Conservation (phyloP, 2,329 filamentous ascomycete species). For the Aphanoascus verrucosus region DNA sequence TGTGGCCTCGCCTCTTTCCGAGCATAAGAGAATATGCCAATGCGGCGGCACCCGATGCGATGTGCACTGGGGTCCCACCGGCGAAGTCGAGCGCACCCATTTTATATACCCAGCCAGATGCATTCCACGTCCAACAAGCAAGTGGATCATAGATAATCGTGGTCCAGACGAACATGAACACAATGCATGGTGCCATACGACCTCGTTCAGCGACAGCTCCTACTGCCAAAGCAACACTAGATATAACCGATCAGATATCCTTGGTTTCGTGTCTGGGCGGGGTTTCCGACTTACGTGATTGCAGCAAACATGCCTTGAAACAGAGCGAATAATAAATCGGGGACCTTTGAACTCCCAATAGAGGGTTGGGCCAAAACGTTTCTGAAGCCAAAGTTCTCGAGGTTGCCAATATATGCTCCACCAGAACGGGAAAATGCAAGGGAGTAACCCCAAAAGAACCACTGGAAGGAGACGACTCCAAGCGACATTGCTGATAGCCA, state of each 20-base stretch:
- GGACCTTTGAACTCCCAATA: constrained; percentile 60
- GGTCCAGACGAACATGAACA: constrained; percentile 90
- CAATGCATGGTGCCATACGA: constrained; percentile 73
- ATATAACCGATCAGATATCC: constrained; percentile 23
- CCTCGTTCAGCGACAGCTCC: constrained; percentile 80
- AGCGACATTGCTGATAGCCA: constrained; percentile 75
- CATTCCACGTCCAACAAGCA: constrained; percentile 92
- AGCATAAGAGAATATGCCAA: constrained; percentile 87
- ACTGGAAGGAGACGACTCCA: constrained; percentile 73
- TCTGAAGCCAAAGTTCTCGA: constrained; percentile 66
- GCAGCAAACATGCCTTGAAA: constrained; percentile 54
- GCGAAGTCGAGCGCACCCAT: constrained; percentile 82
- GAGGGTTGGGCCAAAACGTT: constrained; percentile 66
- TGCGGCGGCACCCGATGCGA: constrained; percentile 69
- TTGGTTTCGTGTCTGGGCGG: background rate
- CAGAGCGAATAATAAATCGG: constrained; percentile 73
- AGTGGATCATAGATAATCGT: constrained; percentile 87
- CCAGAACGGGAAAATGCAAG: constrained; percentile 52
- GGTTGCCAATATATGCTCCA: constrained; percentile 51
- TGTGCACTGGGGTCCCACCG: constrained; percentile 82
- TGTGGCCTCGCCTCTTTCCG: constrained; percentile 72
- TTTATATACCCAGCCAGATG: constrained; percentile 64
- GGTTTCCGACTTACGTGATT: constrained; percentile 60
- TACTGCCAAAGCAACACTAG: constrained; percentile 66
- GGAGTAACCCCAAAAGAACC: constrained; percentile 73